Conservation (phyloP, 2,329 filamentous ascomycete species). For the Escovopsis sp. region DNA sequence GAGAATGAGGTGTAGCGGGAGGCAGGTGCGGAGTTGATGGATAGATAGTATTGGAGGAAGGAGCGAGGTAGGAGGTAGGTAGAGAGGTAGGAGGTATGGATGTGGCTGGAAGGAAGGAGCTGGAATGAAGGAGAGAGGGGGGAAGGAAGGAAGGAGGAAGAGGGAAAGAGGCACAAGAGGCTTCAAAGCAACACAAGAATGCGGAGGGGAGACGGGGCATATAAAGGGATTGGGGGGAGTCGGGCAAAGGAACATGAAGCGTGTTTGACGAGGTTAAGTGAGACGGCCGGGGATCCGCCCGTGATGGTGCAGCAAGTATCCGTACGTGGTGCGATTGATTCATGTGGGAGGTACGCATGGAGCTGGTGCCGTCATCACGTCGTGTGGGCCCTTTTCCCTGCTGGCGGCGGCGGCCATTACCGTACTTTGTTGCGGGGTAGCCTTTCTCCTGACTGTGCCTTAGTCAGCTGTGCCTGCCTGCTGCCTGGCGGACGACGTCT, state of each 20-base stretch:
- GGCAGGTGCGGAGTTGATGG: too few relatives aligned
- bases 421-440: too few relatives aligned
- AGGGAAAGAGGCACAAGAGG: neutral
- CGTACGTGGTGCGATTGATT: too few relatives aligned
- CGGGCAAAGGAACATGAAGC: too few relatives aligned
- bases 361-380: neutral
- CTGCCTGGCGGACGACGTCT: too few relatives aligned
- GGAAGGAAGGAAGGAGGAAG: constrained; percentile 1
- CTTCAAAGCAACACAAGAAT: neutral
- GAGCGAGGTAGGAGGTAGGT: neutral
- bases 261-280: neutral
- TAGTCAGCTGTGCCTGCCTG: too few relatives aligned
- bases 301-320: neutral
- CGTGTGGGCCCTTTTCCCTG: too few relatives aligned
- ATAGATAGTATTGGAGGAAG: neutral
- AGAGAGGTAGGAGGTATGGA: neutral
- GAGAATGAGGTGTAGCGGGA: too few relatives aligned
- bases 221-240: neutral
- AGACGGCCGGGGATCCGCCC: neutral
- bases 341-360: too few relatives aligned
- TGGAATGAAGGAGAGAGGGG: neutral
- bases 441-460: too few relatives aligned
- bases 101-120: neutral
- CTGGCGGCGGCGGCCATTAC: too few relatives aligned
- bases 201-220: neutral